phyloP scores from a whole-genome alignment of 2,329 filamentous ascomycete genomes.

The Colletotrichum paranaense region DNA sequence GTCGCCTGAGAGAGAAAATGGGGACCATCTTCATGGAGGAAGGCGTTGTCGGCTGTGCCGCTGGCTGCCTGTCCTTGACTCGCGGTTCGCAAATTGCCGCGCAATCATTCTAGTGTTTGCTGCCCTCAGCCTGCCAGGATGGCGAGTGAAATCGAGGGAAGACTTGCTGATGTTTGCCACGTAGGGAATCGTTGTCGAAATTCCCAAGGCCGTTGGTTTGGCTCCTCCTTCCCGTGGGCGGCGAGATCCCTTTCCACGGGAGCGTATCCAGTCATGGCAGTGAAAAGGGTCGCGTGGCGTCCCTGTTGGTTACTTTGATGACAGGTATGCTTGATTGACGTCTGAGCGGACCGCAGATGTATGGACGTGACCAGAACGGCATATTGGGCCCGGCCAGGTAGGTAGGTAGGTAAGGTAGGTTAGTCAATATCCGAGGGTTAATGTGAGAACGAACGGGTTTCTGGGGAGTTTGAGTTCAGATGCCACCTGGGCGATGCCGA shows the following conservation, averaged over 20 bases:
- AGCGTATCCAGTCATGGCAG: background rate
- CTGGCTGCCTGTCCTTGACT: background rate
- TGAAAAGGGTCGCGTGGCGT: constrained; percentile 2
- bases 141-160: background rate
- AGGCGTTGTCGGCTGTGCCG: constrained; percentile 2
- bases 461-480: background rate
- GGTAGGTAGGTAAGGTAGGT: background rate
- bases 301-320: constrained; percentile 19
- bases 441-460: background rate
- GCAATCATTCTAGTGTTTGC: background rate
- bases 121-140: background rate
- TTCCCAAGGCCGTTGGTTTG: background rate
- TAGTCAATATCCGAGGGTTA: background rate
- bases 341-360: background rate
- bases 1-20: background rate
- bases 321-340: background rate
- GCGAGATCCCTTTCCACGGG: background rate
- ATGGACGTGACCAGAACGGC: background rate
- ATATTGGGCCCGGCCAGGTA: background rate
- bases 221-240: background rate
- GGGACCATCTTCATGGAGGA: background rate
- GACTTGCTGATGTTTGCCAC: constrained; percentile 4
- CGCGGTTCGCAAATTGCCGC: background rate
- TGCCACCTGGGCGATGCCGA: background rate
- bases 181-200: background rate